phyloP scores from a whole-genome alignment of 164 flowering plant species.

The Euptelea pleiosperma region DNA sequence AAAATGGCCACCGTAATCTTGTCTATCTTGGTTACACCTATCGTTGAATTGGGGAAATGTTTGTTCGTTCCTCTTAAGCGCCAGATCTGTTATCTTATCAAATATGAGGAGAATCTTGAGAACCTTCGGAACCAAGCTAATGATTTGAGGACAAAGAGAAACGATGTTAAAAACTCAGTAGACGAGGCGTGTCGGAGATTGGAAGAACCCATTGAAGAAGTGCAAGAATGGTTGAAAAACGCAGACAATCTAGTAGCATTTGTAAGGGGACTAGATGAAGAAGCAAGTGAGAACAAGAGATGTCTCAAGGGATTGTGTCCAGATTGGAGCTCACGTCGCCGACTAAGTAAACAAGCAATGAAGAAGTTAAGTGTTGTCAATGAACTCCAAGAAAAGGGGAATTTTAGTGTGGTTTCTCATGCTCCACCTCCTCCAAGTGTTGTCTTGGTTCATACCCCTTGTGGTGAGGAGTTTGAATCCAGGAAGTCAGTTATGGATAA shows the following conservation, averaged over 20 bases:
- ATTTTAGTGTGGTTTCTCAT: neutral
- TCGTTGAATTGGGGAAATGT: no score
- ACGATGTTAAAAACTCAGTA: neutral
- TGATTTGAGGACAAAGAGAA: neutral
- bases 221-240: neutral
- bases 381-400: neutral
- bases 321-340: neutral
- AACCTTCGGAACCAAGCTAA: neutral
- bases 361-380: neutral
- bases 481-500: neutral
- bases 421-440: neutral
- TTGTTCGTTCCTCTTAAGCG: no score
- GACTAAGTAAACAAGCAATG: neutral
- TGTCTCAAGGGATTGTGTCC: neutral
- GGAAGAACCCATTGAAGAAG: conserved; percentile 7
- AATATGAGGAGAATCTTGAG: neutral
- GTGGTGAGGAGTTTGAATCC: neutral
- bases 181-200: neutral
- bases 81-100: neutral
- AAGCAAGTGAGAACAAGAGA: neutral
- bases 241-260: neutral
- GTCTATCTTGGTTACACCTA: no score
- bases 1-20: no score
- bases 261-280: neutral
- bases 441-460: no score